Evolutionary conservation across 495 filamentous ascomycete genomes (phyloP).

Genomic region (Podospora conica): DNA sequence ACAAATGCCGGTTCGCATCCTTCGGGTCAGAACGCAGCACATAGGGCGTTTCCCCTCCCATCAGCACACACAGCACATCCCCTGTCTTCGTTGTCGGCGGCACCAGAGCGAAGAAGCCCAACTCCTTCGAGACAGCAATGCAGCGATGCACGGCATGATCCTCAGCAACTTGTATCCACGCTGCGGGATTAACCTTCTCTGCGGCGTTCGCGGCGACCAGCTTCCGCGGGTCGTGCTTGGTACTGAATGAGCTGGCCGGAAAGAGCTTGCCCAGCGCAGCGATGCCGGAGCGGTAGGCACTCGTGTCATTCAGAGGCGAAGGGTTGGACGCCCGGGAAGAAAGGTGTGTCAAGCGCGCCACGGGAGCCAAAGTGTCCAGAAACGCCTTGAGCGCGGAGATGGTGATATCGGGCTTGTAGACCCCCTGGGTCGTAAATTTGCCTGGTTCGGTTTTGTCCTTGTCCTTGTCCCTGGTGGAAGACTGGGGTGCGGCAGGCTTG

Average conservation of each 20-base stretch:
- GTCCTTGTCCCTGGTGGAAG: background rate
- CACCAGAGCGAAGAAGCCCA: slow-evolving; percentile 10
- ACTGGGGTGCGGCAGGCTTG: background rate
- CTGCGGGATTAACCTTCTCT: slow-evolving; percentile 1
- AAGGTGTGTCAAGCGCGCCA: slow-evolving; percentile 1
- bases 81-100: slow-evolving; percentile 10
- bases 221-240: slow-evolving; percentile 11
- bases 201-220: background rate
- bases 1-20: background rate
- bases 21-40: slow-evolving; percentile 7
- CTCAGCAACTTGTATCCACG: slow-evolving; percentile 12
- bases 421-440: slow-evolving; percentile 12
- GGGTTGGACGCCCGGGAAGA: background rate
- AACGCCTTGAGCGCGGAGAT: slow-evolving; percentile 3
- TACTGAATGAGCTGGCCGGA: slow-evolving; percentile 3
- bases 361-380: slow-evolving; percentile 11
- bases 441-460: slow-evolving; percentile 1
- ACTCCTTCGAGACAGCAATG: slow-evolving; percentile 8
- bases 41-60: slow-evolving; percentile 13
- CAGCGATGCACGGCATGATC: slow-evolving; percentile 11
- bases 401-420: slow-evolving; percentile 5
- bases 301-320: background rate
- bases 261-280: slow-evolving; percentile 4
- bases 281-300: slow-evolving; percentile 4
- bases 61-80: slow-evolving; percentile 12